These are phyloP conservation scores for Aspergillus quadrilineatus DNA, from an alignment of 2,329 filamentous ascomycete species.

Conservation along the genomic window DNA sequence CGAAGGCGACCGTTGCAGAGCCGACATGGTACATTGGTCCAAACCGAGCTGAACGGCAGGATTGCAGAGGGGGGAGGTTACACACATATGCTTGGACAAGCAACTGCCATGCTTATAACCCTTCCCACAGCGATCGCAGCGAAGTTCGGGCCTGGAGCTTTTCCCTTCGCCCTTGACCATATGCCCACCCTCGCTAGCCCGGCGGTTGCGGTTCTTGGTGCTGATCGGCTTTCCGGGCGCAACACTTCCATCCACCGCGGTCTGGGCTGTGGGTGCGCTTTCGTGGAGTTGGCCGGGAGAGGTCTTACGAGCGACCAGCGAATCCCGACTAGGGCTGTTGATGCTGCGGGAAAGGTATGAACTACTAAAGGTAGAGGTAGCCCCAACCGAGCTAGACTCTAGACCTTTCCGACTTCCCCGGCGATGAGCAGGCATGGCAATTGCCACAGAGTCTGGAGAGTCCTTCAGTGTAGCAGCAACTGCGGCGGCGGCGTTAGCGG, in stretches of 20 bases:
- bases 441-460: slow-evolving; percentile 57
- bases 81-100: slow-evolving; percentile 99
- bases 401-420: slow-evolving; percentile 57
- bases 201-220: slow-evolving; percentile 57
- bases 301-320: slow-evolving; percentile 40
- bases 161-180: slow-evolving; percentile 74
- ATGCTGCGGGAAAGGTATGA: slow-evolving; percentile 45
- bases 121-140: slow-evolving; percentile 97
- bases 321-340: slow-evolving; percentile 35
- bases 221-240: slow-evolving; percentile 48
- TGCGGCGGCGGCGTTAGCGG: slow-evolving; percentile 64
- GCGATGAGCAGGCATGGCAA: slow-evolving; percentile 57
- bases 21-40: slow-evolving; percentile 41
- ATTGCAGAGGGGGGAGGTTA: slow-evolving; percentile 60
- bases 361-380: slow-evolving; percentile 38
- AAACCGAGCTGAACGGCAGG: slow-evolving; percentile 43
- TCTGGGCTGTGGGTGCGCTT: slow-evolving; percentile 13
- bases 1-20: slow-evolving; percentile 40
- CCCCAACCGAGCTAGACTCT: slow-evolving; percentile 61
- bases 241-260: slow-evolving; percentile 49
- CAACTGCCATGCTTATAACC: slow-evolving; percentile 99
- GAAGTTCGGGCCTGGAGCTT: slow-evolving; percentile 81
- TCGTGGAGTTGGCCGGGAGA: slow-evolving; percentile 35
- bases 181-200: slow-evolving; percentile 82
- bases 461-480: slow-evolving; percentile 68